Percentiles rank a stretch among this genome's conserved stretches.
phyloP scores from a whole-genome alignment of 2,329 filamentous ascomycete species.

The Sporothrix mexicana region DNA sequence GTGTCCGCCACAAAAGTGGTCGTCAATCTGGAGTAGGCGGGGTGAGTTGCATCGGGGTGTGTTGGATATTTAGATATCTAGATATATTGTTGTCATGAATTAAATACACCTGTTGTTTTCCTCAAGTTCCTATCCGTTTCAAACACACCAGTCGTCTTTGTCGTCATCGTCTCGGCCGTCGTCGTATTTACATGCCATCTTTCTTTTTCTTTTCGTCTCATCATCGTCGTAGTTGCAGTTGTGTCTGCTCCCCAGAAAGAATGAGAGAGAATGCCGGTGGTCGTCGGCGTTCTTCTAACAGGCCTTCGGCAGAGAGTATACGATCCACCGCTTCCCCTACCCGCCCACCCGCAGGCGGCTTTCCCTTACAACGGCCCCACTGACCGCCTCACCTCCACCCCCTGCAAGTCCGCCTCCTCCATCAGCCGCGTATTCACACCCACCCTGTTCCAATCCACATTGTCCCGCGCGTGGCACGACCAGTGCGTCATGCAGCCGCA shows the following conservation, averaged over 20 bases:
- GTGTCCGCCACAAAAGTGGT: slow-evolving; percentile 12
- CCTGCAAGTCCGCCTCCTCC: background rate
- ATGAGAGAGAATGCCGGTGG: no score
- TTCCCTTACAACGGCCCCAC: background rate
- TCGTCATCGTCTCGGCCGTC: background rate
- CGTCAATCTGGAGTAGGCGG: background rate
- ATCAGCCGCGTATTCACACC: slow-evolving; percentile 29
- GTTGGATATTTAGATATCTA: no score
- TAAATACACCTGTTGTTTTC: background rate
- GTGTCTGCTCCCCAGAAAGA: no score
- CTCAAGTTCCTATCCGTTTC: background rate
- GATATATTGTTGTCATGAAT: background rate
- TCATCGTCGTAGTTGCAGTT: no score
- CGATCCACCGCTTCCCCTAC: no score
- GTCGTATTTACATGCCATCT: no score
- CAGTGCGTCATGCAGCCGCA: slow-evolving; percentile 35
- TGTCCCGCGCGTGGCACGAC: background rate
- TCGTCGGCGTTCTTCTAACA: no score
- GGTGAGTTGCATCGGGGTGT: no score
- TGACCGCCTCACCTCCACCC: background rate
- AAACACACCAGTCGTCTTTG: no score
- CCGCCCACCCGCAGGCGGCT: no score
- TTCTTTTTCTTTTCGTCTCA: no score
- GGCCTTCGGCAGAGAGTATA: no score
- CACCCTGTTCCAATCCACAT: background rate